Base-by-base conservation (phyloP, 257 asterid species). In the Oldenlandia corymbosa region DNA sequence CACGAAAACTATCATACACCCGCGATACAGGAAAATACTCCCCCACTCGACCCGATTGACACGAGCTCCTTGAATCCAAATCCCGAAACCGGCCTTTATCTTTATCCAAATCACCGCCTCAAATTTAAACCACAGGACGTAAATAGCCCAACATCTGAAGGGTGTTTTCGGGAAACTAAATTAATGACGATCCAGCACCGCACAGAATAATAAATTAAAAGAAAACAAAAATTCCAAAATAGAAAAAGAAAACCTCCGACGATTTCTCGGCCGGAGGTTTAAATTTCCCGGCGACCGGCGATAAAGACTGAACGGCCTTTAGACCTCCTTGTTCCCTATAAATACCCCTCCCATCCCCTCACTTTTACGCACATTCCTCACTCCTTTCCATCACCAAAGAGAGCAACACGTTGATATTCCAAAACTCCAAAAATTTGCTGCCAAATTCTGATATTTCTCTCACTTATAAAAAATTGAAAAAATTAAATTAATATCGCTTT, bases 251-350 rank as follows among this genome's bases (percentile, higher is more conserved):
- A 73, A 76, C 83, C 61, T 68, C 79, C 78, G 82, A 77, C 71
- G 66, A 72, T 69, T 64, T 51, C 79, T 76, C 69, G 53, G 42
- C 70, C 69, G 75, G 78, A 54, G n/a, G n/a, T 76, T 53, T 46
- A 64, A 71, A 75, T 68, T 73, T 27, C 52, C 58, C 71, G 76
- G 77, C 37, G 43, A 77, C 80, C 69, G 78, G 5, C 56, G 63
- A 48, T 26, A 48, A 24, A 43, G 30, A 2, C 65, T 43, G 83
- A 73, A 80, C 78, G 71, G 84, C 76, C 59, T 39, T 27, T 16
- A 55, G 65, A 73, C 81, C 79, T 64, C 62, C 4, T 57, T 47
- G 34, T 76, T 75, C 71, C 86, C 95, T 88, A 88, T 88, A 88
- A 84, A 88, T 83, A 81, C 74, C 87, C 83, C 80, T 60, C 73